Evolutionary conservation across 2,329 filamentous ascomycete species (phyloP).

Genomic region (Aspergillus ruber): DNA sequence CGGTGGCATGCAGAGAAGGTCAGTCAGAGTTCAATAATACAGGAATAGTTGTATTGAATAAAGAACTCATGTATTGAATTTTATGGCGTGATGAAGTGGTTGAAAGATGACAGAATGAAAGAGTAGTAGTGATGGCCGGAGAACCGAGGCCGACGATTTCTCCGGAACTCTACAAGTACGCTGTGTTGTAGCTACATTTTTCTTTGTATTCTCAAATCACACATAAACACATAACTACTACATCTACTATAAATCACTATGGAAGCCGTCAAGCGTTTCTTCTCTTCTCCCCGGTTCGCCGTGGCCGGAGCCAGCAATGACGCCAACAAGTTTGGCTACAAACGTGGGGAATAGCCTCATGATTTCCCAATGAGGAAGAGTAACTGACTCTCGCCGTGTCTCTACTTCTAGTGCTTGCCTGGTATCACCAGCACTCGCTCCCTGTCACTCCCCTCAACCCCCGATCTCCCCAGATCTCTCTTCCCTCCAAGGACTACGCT

Average conservation of each 20-base stretch:
- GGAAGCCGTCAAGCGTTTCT: slow-evolving; percentile 66
- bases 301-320: slow-evolving; percentile 87
- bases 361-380: background rate
- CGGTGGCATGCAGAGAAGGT: slow-evolving; percentile 35
- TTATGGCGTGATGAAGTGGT: background rate
- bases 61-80: background rate
- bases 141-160: background rate
- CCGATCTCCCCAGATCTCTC: slow-evolving; percentile 56
- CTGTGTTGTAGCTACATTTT: background rate
- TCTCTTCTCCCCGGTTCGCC: slow-evolving; percentile 71
- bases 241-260: slow-evolving; percentile 10
- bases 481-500: slow-evolving; percentile 52
- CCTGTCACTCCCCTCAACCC: slow-evolving; percentile 83
- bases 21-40: background rate
- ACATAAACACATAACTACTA: slow-evolving; percentile 2
- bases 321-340: slow-evolving; percentile 78
- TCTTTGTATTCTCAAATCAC: background rate
- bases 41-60: slow-evolving; percentile 6
- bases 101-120: background rate
- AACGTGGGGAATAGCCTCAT: slow-evolving; percentile 50
- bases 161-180: background rate
- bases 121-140: background rate
- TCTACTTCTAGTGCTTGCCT: slow-evolving; percentile 64
- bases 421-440: slow-evolving; percentile 74
- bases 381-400: slow-evolving; percentile 1